These are phyloP conservation scores for Agrocybe pediades DNA, from an alignment of 768 basidiomycete genomes.

Conservation along the genomic window DNA sequence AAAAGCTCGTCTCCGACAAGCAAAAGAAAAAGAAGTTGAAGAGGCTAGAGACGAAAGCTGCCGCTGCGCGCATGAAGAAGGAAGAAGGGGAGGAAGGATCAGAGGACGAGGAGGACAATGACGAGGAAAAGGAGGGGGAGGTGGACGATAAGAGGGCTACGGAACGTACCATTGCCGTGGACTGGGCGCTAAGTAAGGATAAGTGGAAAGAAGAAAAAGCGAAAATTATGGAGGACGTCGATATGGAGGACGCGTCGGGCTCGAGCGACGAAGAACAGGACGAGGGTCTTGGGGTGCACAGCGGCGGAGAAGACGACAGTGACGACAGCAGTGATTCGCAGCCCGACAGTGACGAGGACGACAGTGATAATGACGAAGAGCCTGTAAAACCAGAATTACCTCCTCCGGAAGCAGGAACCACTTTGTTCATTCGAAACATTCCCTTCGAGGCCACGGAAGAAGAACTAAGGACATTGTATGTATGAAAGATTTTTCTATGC, in stretches of 20 bases:
- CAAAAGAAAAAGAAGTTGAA: slow-evolving; percentile 68
- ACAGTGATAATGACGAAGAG: slow-evolving; percentile 37
- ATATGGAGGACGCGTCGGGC: slow-evolving; percentile 34
- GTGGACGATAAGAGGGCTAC: slow-evolving; percentile 34
- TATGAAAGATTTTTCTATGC: slow-evolving; percentile 2
- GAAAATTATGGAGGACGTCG: slow-evolving; percentile 44
- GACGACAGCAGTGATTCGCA: slow-evolving; percentile 36
- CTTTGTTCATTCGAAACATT: slow-evolving; percentile 92
- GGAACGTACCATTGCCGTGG: slow-evolving; percentile 83
- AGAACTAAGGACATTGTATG: slow-evolving; percentile 83
- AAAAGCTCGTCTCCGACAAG: slow-evolving; percentile 56
- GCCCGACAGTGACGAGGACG: slow-evolving; percentile 25
- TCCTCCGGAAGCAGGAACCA: slow-evolving; percentile 84
- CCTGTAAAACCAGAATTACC: slow-evolving; percentile 72
- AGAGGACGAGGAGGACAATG: slow-evolving; percentile 25
- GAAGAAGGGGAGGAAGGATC: slow-evolving; percentile 30
- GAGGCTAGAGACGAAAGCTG: slow-evolving; percentile 53
- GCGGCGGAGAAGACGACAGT: slow-evolving; percentile 39
- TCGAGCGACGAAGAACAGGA: slow-evolving; percentile 36
- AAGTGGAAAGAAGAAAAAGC: slow-evolving; percentile 84
- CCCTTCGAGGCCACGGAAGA: slow-evolving; percentile 93
- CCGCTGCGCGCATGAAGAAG: slow-evolving; percentile 26
- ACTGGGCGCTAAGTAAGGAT: slow-evolving; percentile 95
- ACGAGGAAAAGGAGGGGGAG: slow-evolving; percentile 29
- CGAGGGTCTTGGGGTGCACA: slow-evolving; percentile 46